A percentile compares a stretch with the other conserved stretches of the same genome.
These are phyloP conservation scores for Phytophthora agathidicida DNA, from an alignment of 352 stramenopile species.

Conservation along the genomic window DNA sequence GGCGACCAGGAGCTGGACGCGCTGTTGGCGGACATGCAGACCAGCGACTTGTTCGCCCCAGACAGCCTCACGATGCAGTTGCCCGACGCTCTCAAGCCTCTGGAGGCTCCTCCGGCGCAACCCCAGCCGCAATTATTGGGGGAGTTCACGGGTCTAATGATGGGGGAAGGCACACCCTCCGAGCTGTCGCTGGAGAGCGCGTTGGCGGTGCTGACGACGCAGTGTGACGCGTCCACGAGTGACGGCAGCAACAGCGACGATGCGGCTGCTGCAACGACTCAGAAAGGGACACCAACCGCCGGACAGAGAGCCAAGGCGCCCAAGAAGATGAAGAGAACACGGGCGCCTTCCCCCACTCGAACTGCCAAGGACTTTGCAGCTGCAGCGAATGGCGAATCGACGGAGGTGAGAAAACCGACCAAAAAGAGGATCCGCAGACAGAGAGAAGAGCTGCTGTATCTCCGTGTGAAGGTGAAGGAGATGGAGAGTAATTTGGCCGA, in stretches of 20 bases:
- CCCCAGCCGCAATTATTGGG: neutral
- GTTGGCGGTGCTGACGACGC: constrained; percentile 32
- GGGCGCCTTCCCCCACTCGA: constrained; percentile 21
- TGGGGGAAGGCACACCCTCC: neutral
- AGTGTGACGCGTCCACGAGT: constrained; percentile 18
- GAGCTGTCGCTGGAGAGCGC: constrained; percentile 24
- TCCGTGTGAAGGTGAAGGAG: constrained; percentile 50
- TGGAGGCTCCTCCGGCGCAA: no score
- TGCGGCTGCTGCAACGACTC: neutral
- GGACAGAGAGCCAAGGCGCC: neutral
- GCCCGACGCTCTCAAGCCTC: constrained; percentile 16
- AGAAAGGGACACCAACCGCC: neutral
- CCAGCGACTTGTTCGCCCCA: constrained; percentile 20
- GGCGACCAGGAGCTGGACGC: constrained; percentile 23
- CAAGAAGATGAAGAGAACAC: constrained; percentile 32
- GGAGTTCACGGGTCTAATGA: constrained; percentile 29
- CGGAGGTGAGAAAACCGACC: constrained; percentile 22
- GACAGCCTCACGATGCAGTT: constrained; percentile 19
- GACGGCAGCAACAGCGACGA: constrained; percentile 20
- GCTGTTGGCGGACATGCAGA: constrained; percentile 27
- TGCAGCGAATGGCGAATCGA: neutral
- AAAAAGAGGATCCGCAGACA: constrained; percentile 52
- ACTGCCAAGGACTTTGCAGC: constrained; percentile 26
- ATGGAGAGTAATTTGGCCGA: constrained; percentile 42
- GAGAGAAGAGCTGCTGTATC: constrained; percentile 48